Evolutionary conservation across 2,329 filamentous ascomycete genomes (phyloP).

Genomic region (Cordyceps fumosorosea): DNA sequence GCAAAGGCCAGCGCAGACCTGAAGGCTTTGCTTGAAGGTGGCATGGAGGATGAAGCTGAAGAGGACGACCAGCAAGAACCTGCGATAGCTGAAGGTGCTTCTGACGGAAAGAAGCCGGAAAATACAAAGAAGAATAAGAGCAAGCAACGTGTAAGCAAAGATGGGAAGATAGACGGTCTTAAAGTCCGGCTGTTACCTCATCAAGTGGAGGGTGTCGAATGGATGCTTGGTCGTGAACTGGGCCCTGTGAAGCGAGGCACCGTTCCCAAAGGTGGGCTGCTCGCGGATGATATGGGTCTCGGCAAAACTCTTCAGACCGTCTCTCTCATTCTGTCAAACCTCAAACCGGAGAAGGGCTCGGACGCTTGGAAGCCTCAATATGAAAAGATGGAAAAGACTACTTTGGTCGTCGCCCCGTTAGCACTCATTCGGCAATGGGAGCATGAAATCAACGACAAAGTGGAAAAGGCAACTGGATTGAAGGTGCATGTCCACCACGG

Average conservation of each 20-base stretch:
- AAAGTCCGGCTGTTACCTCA: constrained; percentile 86
- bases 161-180: constrained; percentile 64
- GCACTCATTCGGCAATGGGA: constrained; percentile 98
- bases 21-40: constrained; percentile 75
- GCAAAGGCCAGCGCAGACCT: constrained; percentile 67
- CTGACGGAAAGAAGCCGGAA: background rate
- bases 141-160: constrained; percentile 29
- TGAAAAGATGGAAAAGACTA: constrained; percentile 65
- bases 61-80: constrained; percentile 32
- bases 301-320: constrained; percentile 96
- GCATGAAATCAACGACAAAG: constrained; percentile 78
- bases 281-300: constrained; percentile 95
- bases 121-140: constrained; percentile 4
- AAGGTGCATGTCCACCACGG: constrained; percentile 90
- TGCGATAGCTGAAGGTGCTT: background rate
- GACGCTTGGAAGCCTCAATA: constrained; percentile 62
- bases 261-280: constrained; percentile 84
- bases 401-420: constrained; percentile 85
- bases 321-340: constrained; percentile 77
- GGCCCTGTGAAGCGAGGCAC: constrained; percentile 74
- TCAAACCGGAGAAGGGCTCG: constrained; percentile 54
- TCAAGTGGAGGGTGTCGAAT: constrained; percentile 86
- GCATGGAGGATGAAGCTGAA: constrained; percentile 68
- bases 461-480: constrained; percentile 61
- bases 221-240: constrained; percentile 92